Evolutionary conservation across 176 grass and related monocot genomes (phyloP).

Genomic region (Raddia distichophylla): DNA sequence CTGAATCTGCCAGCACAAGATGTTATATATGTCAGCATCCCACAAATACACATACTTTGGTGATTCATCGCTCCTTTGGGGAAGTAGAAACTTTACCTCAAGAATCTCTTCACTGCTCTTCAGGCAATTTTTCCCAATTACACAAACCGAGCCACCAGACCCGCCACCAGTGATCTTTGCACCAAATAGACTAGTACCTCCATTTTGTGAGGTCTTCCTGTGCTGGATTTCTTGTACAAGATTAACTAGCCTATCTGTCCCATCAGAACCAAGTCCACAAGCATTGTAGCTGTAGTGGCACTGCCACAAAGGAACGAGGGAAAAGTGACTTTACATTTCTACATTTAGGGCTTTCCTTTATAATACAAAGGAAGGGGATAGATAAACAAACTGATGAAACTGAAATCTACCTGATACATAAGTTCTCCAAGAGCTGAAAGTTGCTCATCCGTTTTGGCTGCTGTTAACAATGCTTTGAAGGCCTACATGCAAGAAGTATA

Average conservation of each 20-base stretch:
- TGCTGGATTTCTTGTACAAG: constrained; percentile 93
- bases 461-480: constrained; percentile 88
- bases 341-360: neutral
- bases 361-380: neutral
- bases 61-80: neutral
- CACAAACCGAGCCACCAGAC: constrained; percentile 84
- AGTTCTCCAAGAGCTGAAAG: constrained; percentile 87
- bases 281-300: constrained; percentile 96
- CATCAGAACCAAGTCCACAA: constrained; percentile 87
- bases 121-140: constrained; percentile 79
- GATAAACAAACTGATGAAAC: neutral
- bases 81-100: constrained; percentile 50
- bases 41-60: neutral
- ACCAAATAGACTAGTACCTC: constrained; percentile 64
- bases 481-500: constrained; percentile 45
- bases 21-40: neutral
- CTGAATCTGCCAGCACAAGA: constrained; percentile 65
- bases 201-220: constrained; percentile 55
- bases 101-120: constrained; percentile 86
- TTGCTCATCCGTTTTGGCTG: constrained; percentile 81
- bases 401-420: constrained; percentile 85
- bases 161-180: constrained; percentile 94
- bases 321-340: neutral
- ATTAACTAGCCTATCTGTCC: constrained; percentile 86
- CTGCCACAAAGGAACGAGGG: constrained; percentile 47